Conservation (phyloP, 1,284 basidiomycete genomes). For the Austroboletus niveus region DNA sequence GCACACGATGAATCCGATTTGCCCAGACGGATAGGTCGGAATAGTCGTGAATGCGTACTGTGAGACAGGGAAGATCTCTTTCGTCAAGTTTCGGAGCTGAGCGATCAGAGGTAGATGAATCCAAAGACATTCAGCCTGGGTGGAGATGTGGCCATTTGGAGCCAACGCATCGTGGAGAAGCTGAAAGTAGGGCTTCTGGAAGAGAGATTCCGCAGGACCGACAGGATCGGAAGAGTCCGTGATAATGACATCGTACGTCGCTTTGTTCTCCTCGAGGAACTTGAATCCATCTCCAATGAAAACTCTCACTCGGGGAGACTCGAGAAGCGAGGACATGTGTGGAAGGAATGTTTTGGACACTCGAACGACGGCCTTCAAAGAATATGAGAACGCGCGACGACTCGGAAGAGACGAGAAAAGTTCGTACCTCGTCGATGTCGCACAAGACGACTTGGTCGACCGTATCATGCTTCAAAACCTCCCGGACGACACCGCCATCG, state of each 20-base stretch:
- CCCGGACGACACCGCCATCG: constrained; percentile 94
- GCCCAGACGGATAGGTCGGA: constrained; percentile 96
- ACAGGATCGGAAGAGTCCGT: constrained; percentile 99
- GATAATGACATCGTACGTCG: constrained; percentile 96
- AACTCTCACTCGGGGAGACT: constrained; percentile 84
- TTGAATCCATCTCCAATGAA: constrained; percentile 97
- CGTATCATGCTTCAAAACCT: constrained; percentile 92
- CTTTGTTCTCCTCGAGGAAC: constrained; percentile 88
- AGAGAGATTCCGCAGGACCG: constrained; percentile 91
- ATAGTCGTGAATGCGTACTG: constrained; percentile 98
- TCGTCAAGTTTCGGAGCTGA: constrained; percentile 73
- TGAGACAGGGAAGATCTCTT: constrained; percentile 78
- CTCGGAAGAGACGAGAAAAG: not conserved
- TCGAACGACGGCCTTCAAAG: constrained; percentile 81
- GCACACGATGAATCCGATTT: constrained; percentile 95
- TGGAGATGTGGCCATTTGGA: constrained; percentile 92
- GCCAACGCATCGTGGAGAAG: constrained; percentile 88
- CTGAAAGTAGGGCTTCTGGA: constrained; percentile 97
- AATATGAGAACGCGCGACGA: not conserved
- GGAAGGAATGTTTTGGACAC: constrained; percentile 94
- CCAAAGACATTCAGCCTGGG: constrained; percentile 97
- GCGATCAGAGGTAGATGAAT: constrained; percentile 89
- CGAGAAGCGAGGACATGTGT: constrained; percentile 88
- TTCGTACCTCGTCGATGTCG: constrained; percentile 90
- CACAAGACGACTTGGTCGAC: constrained; percentile 94